phyloP scores from a whole-genome alignment of 169 alveolate species.

The Neospora caninum region DNA sequence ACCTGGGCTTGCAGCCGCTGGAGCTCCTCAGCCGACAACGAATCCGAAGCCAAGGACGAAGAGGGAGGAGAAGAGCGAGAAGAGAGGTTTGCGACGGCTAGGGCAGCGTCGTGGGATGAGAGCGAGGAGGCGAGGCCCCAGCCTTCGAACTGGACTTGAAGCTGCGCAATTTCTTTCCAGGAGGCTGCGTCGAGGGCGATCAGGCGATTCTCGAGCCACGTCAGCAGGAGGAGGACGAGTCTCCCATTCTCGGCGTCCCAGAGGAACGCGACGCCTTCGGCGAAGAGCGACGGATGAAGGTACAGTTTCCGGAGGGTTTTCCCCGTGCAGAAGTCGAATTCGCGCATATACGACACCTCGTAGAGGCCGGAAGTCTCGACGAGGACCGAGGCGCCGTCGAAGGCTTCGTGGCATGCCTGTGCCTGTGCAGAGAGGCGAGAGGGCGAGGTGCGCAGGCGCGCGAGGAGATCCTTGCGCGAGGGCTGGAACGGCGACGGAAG shows the following conservation, averaged over 20 bases:
- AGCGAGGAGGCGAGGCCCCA: slow-evolving; percentile 41
- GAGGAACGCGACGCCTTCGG: slow-evolving; percentile 15
- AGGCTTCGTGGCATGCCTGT: not conserved
- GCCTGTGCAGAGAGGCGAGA: not conserved
- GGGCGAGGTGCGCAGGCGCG: not conserved
- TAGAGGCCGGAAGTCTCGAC: slow-evolving; percentile 25
- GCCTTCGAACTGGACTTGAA: slow-evolving; percentile 10
- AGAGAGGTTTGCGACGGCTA: not conserved
- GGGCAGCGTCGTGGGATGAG: not conserved
- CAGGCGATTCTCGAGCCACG: slow-evolving; percentile 10
- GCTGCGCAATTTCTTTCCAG: not conserved
- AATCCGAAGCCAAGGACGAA: not conserved
- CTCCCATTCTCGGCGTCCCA: not conserved
- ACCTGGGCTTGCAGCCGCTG: not conserved
- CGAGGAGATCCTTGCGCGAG: not conserved
- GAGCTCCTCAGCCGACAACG: not conserved
- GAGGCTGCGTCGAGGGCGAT: not conserved
- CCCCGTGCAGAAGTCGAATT: slow-evolving; percentile 35
- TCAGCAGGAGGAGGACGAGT: slow-evolving; percentile 6
- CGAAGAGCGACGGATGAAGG: slow-evolving; percentile 22
- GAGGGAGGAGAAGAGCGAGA: not conserved
- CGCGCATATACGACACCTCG: slow-evolving; percentile 1
- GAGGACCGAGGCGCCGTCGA: not conserved
- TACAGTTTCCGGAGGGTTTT: not conserved
- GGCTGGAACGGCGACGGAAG: slow-evolving; percentile 30